Conservation (phyloP, 169 alveolate genomes). For the Perkinsus olseni region DNA sequence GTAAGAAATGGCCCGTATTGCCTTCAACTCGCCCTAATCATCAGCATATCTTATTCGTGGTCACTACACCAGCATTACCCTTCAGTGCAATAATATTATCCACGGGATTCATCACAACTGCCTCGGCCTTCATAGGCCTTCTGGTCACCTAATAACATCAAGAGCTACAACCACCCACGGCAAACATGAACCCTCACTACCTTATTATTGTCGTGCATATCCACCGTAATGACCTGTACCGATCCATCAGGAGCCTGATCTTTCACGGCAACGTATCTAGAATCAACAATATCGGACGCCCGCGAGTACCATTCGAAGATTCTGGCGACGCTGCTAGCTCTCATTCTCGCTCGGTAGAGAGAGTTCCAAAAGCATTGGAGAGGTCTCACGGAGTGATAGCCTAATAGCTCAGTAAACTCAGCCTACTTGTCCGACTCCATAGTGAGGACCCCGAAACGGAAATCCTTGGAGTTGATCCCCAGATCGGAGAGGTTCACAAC, state of each 20-base stretch:
- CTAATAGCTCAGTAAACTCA: neutral
- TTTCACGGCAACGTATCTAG: neutral
- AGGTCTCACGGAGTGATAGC: neutral
- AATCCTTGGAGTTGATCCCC: constrained; percentile 4
- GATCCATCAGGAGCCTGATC: constrained; percentile 13
- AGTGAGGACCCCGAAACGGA: constrained; percentile 1
- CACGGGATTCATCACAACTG: constrained; percentile 86
- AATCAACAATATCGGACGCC: too few relatives aligned
- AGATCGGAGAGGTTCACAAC: constrained; percentile 14
- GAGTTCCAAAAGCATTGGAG: too few relatives aligned
- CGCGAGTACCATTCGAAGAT: too few relatives aligned
- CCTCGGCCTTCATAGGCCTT: constrained; percentile 92
- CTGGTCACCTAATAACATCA: constrained; percentile 48
- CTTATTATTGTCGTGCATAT: constrained; percentile 5
- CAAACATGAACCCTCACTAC: neutral
- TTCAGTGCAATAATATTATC: constrained; percentile 83
- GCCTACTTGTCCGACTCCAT: constrained; percentile 12
- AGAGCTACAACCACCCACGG: neutral
- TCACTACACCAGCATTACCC: constrained; percentile 47
- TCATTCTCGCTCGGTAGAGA: neutral
- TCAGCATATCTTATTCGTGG: neutral
- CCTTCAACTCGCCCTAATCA: constrained; percentile 25
- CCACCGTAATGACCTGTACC: constrained; percentile 4
- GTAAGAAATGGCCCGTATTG: constrained; percentile 53
- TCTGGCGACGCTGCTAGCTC: neutral